Evolutionary conservation across 305 asterid species (phyloP), one percentile per base, ranked within the genome.

Genomic region (Solanum hybrid): DNA sequence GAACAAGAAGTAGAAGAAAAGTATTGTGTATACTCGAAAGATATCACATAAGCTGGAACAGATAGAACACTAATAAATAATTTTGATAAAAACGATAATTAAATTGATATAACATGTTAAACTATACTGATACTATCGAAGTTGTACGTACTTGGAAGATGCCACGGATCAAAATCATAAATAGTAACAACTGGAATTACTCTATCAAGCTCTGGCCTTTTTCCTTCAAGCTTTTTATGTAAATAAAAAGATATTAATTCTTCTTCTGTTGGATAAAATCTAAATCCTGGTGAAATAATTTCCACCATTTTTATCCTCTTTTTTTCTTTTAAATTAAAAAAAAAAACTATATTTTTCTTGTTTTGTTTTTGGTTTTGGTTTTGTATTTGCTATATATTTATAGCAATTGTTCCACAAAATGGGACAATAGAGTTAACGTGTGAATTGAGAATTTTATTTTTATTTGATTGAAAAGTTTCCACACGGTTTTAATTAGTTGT

Each of bases 221-320:
- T 91, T 1, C 86, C 88, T 6, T 93, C 90, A 28, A 94, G 94
- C 89, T 90, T 91, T 73, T 57, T 89, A 89, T 89, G 94, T 29
- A 94, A 95, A 51, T 94, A 94, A 92, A 94, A 94, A 20, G 95
- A 90, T 77, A 94, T 67, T 4, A 94, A 89, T 87, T 94, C 96
- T 84, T 94, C 96, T 91, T 94, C 96, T 0, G 95, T 94, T 1
- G 96, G 96, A 88, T 90, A 94, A 85, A 94, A 94, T 3, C 96
- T 92, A 90, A 91, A 93, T 22, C 96, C 95, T 2, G 92, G 91
- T 78, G 83, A 87, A 74, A 69, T 90, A 74, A 69, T 90, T 73
- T 89, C 94, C 93, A 91, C 92, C 35, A 61, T 83, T 74, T 22
- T 89, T 16, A 46, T 7, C 14, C 24, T 26, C 2, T 51, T 73